Evolutionary conservation across 2,329 filamentous ascomycete species (phyloP).

Genomic region (Aspergillus melleus): DNA sequence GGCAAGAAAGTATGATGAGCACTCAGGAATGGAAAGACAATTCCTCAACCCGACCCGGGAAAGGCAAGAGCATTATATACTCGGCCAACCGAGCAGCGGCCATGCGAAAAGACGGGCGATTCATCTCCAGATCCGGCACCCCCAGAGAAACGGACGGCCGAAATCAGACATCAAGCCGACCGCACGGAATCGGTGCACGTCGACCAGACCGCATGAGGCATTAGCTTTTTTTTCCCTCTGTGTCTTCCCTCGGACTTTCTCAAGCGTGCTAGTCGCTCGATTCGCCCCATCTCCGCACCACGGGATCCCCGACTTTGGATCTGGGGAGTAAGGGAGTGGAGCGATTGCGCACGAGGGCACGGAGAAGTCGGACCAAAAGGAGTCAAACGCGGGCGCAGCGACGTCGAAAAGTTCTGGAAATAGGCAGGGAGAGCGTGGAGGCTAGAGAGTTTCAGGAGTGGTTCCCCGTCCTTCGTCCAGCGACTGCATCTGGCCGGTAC

Average conservation of each 20-base stretch:
- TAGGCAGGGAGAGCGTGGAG: not conserved
- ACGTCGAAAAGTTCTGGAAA: slow-evolving; percentile 7
- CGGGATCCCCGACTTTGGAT: slow-evolving; percentile 5
- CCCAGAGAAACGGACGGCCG: slow-evolving; percentile 1
- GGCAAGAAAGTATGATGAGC: not conserved
- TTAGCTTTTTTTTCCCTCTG: not conserved
- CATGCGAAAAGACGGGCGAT: not conserved
- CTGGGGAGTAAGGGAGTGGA: slow-evolving; percentile 7
- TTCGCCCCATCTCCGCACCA: not conserved
- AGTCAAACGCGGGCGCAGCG: not conserved
- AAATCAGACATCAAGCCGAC: slow-evolving; percentile 7
- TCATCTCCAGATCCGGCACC: slow-evolving; percentile 10
- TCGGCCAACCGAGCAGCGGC: not conserved
- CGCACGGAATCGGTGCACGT: not conserved
- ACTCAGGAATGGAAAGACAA: not conserved
- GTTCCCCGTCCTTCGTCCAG: not conserved
- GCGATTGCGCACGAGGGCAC: not conserved
- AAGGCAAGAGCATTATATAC: slow-evolving; percentile 2
- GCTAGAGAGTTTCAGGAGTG: not conserved
- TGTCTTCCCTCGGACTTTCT: not conserved
- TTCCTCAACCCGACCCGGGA: slow-evolving; percentile 1
- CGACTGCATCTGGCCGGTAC: not conserved
- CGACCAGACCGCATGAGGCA: not conserved
- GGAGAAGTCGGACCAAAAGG: not conserved
- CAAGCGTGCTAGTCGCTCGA: not conserved